Conservation (phyloP, 2,329 filamentous ascomycete species). For the Trichoderma koningii region DNA sequence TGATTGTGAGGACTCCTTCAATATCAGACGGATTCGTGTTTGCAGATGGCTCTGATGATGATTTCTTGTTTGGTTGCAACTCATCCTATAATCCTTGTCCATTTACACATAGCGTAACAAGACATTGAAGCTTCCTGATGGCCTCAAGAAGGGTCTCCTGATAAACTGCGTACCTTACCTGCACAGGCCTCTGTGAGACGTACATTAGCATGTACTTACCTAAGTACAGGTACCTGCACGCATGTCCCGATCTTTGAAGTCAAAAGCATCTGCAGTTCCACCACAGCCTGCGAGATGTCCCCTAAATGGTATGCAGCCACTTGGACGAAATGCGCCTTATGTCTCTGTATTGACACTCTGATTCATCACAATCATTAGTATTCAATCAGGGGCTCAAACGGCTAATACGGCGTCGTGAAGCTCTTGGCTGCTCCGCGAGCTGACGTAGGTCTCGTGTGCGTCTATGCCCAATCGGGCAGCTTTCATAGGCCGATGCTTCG, state of each 20-base stretch:
- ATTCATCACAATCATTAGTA: not conserved
- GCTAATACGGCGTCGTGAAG: constrained; percentile 12
- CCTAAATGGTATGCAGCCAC: too few species aligned
- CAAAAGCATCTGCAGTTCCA: too few species aligned
- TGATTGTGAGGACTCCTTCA: constrained; percentile 3
- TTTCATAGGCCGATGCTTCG: not conserved
- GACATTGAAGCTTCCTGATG: not conserved
- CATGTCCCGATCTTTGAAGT: too few species aligned
- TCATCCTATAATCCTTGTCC: too few species aligned
- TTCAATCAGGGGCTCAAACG: not conserved
- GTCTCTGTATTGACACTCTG: too few species aligned
- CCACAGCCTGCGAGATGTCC: too few species aligned
- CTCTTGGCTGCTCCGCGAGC: not conserved
- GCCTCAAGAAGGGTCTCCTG: not conserved
- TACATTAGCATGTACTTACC: not conserved
- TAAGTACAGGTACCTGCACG: not conserved
- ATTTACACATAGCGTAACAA: not conserved
- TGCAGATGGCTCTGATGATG: not conserved
- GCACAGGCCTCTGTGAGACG: not conserved
- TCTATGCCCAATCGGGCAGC: not conserved
- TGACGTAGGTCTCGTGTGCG: constrained; percentile 18
- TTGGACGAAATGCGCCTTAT: too few species aligned
- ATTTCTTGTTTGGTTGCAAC: too few species aligned
- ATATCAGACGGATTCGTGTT: not conserved
- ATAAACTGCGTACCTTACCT: not conserved